Evolutionary conservation across 2,329 filamentous ascomycete genomes (phyloP), one percentile per base, ranked within the genome.

Genomic region (Whalleya microplaca): DNA sequence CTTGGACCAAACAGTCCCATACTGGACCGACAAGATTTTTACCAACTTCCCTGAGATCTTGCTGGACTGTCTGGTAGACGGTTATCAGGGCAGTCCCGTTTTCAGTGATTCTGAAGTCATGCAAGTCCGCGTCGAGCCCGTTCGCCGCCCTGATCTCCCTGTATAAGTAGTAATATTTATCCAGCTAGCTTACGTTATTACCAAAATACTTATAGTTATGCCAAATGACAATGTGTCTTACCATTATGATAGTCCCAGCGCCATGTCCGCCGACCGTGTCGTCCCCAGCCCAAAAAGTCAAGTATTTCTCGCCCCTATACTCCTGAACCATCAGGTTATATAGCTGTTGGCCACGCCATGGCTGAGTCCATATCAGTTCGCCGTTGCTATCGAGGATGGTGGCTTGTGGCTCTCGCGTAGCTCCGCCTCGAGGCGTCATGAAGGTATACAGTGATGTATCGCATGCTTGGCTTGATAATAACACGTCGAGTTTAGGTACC

Each of bases 221-320:
- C 16, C 2, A 7, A 3, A 4, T 16, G 9, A 16, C 10, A 52
- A 44, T 67, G 64, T 29, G 45, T 51, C 69, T 56, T 63, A 76
- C 77, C 78, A 83, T 78, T 55, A 78, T 75, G 57, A 78, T 77
- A 51, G 69, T 68, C 12, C 78, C 79, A 37, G 74, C 71, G 2
- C 80, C 78, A 63, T 80, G 76, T 2, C 77, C 79, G 2, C 73
- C 73, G n/a, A 76, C 73, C 29, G 76, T 72, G 60, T 78, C 74
- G 16, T 77, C 67, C 10, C 79, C 79, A n/a, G 75, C 71, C 78
- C 78, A 81, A 60, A 80, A 81, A 0, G 77, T 79, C 48, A 81
- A 63, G 65, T 79, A 80, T 8, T 69, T 63, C 55, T 78, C 64
- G 1, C 74, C 76, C 55, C 72, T 73, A 59, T 76, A 81, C 7